Conservation (phyloP, 129 eudicot genomes). For the Oenanthe sinensis region DNA sequence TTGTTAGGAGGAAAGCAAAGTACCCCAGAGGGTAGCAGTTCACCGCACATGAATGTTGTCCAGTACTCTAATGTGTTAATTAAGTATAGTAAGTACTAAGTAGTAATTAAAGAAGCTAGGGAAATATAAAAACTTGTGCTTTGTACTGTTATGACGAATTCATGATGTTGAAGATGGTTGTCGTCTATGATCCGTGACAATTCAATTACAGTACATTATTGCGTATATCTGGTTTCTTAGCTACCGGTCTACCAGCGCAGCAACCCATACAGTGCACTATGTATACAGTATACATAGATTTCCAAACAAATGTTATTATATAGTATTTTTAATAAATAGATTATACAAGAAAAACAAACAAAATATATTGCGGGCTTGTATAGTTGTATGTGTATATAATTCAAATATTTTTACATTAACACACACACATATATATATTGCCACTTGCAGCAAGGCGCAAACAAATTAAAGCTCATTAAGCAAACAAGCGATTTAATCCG, state of each 20-base stretch:
- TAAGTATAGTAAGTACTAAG: too few species aligned
- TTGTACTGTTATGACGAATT: too few species aligned
- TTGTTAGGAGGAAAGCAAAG: too few species aligned
- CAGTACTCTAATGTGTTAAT: too few species aligned
- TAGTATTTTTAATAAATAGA: too few species aligned
- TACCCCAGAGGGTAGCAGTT: too few species aligned
- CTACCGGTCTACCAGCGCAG: not conserved
- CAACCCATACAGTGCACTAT: not conserved
- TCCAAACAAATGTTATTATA: not conserved
- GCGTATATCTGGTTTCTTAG: not conserved
- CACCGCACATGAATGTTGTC: too few species aligned
- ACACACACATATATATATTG: not conserved
- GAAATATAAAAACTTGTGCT: too few species aligned
- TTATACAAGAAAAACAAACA: not conserved
- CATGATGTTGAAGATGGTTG: not conserved
- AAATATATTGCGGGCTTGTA: not conserved
- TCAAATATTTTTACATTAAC: not conserved
- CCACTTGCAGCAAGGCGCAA: not conserved
- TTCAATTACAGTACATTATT: not conserved
- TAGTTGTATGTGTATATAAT: not conserved
- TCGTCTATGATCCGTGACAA: not conserved
- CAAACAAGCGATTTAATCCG: not conserved
- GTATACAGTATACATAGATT: too few species aligned
- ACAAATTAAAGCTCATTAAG: not conserved
- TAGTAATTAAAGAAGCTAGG: too few species aligned